Evolutionary conservation across 2,329 filamentous ascomycete genomes (phyloP), one percentile per base, ranked within the genome.

Genomic region (Fusarium continuum): DNA sequence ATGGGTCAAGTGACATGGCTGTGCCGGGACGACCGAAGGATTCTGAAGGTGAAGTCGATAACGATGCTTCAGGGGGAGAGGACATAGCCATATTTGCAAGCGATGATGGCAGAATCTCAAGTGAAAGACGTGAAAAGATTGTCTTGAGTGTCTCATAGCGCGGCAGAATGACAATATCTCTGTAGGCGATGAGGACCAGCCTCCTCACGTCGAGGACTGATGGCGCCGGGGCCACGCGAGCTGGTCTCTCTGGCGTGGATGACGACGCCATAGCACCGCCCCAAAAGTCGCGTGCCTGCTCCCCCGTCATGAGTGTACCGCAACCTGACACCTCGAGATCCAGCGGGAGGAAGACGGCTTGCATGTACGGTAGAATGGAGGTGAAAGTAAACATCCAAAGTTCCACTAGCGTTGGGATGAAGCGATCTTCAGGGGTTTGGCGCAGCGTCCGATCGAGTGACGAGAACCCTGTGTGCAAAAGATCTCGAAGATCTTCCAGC

Each of bases 301-400:
- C 88, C 1, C 85, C 76, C 1, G 85, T 88, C 85, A 98, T 89
- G 51, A 98, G 85, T 0, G 87, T 82, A 14, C 95, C 95, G 40
- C 85, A 85, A 6, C 94, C 95, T 48, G 92, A 89, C 73, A 99
- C 96, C 74, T 99, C 95, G 10, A 97, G 85, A 72, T 99, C 95
- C 2, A 99, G 80, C 0, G 93, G 95, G 2, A 99, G 80, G 73
- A 99, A 97, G 1, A 97, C 93, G 2, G 94, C 93, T 78, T 98
- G 94, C 70, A 99, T 88, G 72, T 97, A 98, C 0, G 95, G 95
- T 6, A 98, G 78, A 31, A 98, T 91, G 7, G 87, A 91, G 4
- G 92, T 94, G 71, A 97, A 97, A 0, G 95, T 93, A 40, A 95
- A 88, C 56, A 96, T 86, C 95, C 95, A 99, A 72, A 97, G 88